Base-by-base conservation (phyloP, 2,329 filamentous ascomycete species). In the Alternaria brassicae region DNA sequence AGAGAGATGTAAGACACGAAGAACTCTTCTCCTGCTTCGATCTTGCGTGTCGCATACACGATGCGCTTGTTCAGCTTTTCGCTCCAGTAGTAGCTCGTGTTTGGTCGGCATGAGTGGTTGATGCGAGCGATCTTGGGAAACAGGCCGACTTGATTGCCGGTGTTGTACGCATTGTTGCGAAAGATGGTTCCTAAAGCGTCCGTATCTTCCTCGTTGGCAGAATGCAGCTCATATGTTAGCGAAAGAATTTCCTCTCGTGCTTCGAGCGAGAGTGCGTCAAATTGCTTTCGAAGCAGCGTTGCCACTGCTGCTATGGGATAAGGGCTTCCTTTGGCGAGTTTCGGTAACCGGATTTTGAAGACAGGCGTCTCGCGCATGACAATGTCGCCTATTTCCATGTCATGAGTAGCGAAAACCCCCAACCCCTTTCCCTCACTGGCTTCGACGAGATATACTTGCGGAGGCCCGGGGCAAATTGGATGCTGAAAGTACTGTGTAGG, bases 331-430 rank as follows among this genome's bases (percentile, higher is more conserved):
- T 68, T 71, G 1, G 63, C 62, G 34, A 72, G 63, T 13, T 66
- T 58, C 3, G 75, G 73, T 8, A 72, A 74, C 8, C 56, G 42
- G 12, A 78, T 72, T 3, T 64, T 71, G 8, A 82, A 66, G 19
- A 79, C 65, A 0, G 80, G 79, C 6, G 68, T 56, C 62, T 82
- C 81, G 25, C 71, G 70, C 56, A 82, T 72, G 39, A 82, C 73
- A 34, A 75, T 71, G 10, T 78, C 77, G 32, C 80, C 79, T 10
- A 69, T 61, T 13, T 75, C 70, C 13, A 83, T 76, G n/a, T 62
- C 55, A 10, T 63, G 65, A 1, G 68, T 67, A 2, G 80, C 80
- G 50, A 81, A 80, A 5, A 80, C 72, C 25, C 81, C 81, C 7
- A 82, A 66, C 2, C 81, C 81, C 66, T 80, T 81, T 10, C 77